Conservation (phyloP, 2,329 filamentous ascomycete genomes). For the Pseudogymnoascus sp. region DNA sequence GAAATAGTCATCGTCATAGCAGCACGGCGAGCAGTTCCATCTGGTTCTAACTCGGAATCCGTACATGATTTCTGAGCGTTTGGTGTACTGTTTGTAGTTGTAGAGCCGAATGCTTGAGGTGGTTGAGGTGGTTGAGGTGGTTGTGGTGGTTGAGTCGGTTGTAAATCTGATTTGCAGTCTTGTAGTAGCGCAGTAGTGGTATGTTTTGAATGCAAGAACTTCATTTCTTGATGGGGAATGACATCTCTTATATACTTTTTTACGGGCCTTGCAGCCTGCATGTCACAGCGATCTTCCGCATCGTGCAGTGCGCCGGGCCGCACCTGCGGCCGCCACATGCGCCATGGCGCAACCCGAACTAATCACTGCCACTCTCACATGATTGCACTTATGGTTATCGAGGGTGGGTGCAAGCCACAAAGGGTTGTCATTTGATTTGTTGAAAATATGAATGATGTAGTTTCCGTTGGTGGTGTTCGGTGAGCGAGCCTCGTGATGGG, state of each 20-base stretch:
- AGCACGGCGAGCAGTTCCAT: background rate
- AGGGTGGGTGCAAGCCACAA: background rate
- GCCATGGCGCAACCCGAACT: background rate
- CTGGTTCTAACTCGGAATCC: background rate
- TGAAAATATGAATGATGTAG: background rate
- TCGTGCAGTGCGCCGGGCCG: slow-evolving; percentile 8
- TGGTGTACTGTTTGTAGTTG: background rate
- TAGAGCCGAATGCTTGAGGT: background rate
- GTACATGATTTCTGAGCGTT: background rate
- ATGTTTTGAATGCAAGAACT: background rate
- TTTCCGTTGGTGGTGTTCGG: background rate
- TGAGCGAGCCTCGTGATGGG: background rate
- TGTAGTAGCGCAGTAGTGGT: background rate
- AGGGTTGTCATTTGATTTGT: background rate
- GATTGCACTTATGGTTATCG: background rate
- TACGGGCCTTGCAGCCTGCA: background rate
- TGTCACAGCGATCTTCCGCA: background rate
- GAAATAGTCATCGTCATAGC: background rate
- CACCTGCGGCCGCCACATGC: background rate
- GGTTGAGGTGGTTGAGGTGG: background rate
- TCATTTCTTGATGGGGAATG: background rate
- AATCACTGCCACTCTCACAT: slow-evolving; percentile 7
- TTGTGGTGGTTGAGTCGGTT: background rate
- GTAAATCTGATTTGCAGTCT: background rate
- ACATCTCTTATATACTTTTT: background rate